Evolutionary conservation across 1,139 yeast species (phyloP), one percentile per base, ranked within the genome.

Genomic region (Blastobotrys capitulatus): DNA sequence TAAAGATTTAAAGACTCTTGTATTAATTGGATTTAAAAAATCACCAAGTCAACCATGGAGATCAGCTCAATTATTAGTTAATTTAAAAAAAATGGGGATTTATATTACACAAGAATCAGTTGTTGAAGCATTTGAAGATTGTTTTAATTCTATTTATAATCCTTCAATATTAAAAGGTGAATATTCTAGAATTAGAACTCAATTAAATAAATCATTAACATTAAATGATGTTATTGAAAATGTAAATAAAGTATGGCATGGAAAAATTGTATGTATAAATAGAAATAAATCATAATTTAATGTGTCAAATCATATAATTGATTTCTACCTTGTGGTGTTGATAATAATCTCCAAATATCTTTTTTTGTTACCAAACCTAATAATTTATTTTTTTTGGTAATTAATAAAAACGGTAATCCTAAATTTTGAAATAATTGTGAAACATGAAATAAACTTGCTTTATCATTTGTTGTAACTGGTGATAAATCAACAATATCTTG

Each of bases 311-410:
- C 44, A 18, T 19, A 22, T 35, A 46, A 20, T n/a, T 18, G 25
- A 7, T 44, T 38, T 4, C 48, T 38, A 12, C 44, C 29, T 26
- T 44, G 48, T 1, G 49, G 27, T 2, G 57, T 49, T 22, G 55
- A 57, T 32, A 64, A 49, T 37, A 79, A 79, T 42, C 80, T 69
- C 57, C 86, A 69, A 3, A 85, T 70, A 59, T 85, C 92, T 58
- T 83, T 83, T 57, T 83, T 73, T 0, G 94, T 83, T 1, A 86
- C 67, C n/a, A 83, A 57, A 0, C 95, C 95, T 12, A 52, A 51
- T 18, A 64, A 49, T 16, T 56, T 52, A 22, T 68, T 67, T 38
- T 54, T 54, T 2, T 44, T 18, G 39, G 88, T 86, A 4, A 80
- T 70, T 20, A 79, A 59, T 38, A 79, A 68, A 52, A 70, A 73